Conservation (phyloP, 257 asterid genomes). For the Salvia miltiorrhiza region DNA sequence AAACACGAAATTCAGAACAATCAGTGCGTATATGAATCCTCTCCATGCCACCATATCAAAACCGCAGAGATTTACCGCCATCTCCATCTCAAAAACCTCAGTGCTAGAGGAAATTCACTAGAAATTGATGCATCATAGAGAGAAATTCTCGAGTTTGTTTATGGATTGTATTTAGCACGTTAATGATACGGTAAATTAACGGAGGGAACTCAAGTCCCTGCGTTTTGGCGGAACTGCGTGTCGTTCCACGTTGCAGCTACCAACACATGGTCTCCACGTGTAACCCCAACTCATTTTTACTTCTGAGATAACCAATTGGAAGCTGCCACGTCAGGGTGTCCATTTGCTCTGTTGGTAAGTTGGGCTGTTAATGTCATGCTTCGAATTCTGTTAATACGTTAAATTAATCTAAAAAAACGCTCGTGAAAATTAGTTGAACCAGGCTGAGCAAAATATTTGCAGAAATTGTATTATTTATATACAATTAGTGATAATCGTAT, state of each 20-base stretch:
- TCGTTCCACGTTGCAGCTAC: conserved; percentile 47
- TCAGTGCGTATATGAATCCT: conserved; percentile 46
- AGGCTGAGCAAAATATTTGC: no score
- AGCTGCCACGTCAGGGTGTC: background rate
- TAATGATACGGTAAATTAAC: no score
- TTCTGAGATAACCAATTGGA: background rate
- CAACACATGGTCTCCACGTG: conserved; percentile 47
- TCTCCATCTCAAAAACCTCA: conserved; percentile 25
- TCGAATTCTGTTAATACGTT: background rate
- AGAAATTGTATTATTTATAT: no score
- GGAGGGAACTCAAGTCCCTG: background rate
- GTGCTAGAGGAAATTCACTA: background rate
- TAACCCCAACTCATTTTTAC: background rate
- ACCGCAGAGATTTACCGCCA: conserved; percentile 41
- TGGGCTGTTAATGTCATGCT: no score
- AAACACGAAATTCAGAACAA: conserved; percentile 62
- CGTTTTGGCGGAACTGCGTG: no score
- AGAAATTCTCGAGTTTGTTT: background rate
- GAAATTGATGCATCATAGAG: background rate
- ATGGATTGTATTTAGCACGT: background rate
- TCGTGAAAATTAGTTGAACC: no score
- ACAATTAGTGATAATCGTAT: no score
- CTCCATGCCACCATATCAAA: conserved; percentile 58
- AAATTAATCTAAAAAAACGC: no score
- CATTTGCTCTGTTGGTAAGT: no score